Evolutionary conservation across 169 alveolate genomes (phyloP).

Genomic region (Plasmodium reichenowi): DNA sequence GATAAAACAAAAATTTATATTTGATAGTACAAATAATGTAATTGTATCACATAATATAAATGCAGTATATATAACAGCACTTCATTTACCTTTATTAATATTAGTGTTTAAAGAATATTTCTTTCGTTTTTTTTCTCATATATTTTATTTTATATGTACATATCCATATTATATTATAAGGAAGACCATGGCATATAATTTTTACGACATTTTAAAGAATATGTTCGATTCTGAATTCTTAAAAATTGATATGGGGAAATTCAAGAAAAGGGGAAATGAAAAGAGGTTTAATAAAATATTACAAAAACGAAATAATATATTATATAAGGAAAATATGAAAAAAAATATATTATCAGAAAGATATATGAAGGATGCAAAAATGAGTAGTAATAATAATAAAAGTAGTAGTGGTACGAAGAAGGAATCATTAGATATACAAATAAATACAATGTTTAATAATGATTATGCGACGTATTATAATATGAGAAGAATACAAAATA

Average conservation of each 20-base stretch:
- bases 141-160: slow-evolving; percentile 69
- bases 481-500: slow-evolving; percentile 6
- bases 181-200: slow-evolving; percentile 54
- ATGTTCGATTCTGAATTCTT: slow-evolving; percentile 19
- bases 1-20: slow-evolving; percentile 26
- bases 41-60: slow-evolving; percentile 71
- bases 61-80: slow-evolving; percentile 57
- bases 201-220: slow-evolving; percentile 49
- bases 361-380: not conserved
- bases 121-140: slow-evolving; percentile 70
- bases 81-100: slow-evolving; percentile 42
- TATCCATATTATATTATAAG: slow-evolving; percentile 68
- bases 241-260: slow-evolving; percentile 11
- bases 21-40: slow-evolving; percentile 45
- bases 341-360: not conserved
- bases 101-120: slow-evolving; percentile 48
- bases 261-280: slow-evolving; percentile 13
- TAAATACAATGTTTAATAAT: not conserved
- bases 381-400: not conserved
- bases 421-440: no score
- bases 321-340: not conserved
- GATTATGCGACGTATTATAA: slow-evolving; percentile 19
- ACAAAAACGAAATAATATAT: not conserved
- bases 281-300: not conserved
- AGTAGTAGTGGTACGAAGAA: not conserved